phyloP scores from a whole-genome alignment of 306 rosid genomes.

The Chamaecrista fasciculata region DNA sequence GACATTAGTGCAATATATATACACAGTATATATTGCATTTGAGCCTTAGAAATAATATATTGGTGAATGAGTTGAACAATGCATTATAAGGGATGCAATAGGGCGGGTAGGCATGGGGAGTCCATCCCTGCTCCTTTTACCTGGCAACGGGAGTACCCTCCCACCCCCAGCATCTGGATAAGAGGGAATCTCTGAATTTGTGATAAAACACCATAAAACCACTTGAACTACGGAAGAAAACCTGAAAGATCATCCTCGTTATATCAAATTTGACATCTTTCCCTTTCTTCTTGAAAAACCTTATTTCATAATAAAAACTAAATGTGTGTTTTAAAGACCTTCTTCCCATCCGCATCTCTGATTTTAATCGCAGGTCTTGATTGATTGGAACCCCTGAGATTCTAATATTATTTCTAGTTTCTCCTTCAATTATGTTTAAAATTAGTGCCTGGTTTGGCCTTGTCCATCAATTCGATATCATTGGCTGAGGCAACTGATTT shows the following conservation, averaged over 20 bases:
- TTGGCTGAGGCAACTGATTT: not conserved
- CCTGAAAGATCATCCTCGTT: not conserved
- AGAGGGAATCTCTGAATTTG: not conserved
- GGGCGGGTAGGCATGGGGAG: not conserved
- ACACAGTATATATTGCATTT: no score
- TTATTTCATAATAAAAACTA: no score
- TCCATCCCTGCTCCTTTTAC: not conserved
- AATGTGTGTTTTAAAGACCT: not conserved
- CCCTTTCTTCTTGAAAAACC: not conserved
- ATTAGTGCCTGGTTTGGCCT: not conserved
- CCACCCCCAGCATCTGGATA: not conserved
- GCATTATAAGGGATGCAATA: not conserved
- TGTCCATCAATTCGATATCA: not conserved
- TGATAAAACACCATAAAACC: not conserved
- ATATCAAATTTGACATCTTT: not conserved
- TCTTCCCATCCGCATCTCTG: not conserved
- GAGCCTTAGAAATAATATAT: constrained; percentile 13
- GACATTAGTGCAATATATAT: not conserved
- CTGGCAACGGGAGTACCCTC: not conserved
- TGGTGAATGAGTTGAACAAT: constrained; percentile 6
- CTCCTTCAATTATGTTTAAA: not conserved
- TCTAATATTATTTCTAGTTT: not conserved
- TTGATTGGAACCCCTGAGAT: constrained; percentile 4
- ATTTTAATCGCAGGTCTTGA: not conserved
- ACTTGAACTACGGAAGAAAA: not conserved